A percentile compares a stretch with the other conserved stretches of the same genome.
Conservation (phyloP, 805 yeast genomes). For the Zygoascus biomembranicola region DNA sequence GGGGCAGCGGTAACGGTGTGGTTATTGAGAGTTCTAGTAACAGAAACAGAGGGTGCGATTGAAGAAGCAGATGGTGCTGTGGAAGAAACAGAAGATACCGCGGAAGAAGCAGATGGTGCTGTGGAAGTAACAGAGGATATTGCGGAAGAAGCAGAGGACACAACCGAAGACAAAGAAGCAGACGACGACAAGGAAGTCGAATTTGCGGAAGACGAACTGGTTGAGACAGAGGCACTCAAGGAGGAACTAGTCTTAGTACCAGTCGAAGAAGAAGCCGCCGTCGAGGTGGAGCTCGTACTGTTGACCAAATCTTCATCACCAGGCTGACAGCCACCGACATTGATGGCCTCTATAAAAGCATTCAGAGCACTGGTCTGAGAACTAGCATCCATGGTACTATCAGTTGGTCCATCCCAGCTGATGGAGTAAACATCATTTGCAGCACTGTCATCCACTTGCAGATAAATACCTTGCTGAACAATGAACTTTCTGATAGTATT, state of each 20-base stretch:
- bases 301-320: neutral
- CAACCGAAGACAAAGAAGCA: neutral
- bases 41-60: neutral
- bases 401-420: neutral
- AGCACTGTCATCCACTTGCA: neutral
- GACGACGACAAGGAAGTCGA: neutral
- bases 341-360: neutral
- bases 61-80: neutral
- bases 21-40: no score
- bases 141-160: neutral
- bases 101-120: neutral
- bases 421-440: neutral
- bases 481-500: neutral
- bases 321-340: neutral
- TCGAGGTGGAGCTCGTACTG: neutral
- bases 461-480: neutral
- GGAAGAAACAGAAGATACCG: neutral
- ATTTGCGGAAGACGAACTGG: neutral
- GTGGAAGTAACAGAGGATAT: neutral
- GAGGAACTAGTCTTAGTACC: neutral
- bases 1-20: neutral
- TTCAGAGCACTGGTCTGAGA: neutral
- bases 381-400: neutral
- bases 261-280: neutral
- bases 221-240: neutral